Percentiles rank a stretch among this genome's conserved stretches.
Conservation (phyloP, 352 stramenopile species). For the Phytophthora aleatoria region DNA sequence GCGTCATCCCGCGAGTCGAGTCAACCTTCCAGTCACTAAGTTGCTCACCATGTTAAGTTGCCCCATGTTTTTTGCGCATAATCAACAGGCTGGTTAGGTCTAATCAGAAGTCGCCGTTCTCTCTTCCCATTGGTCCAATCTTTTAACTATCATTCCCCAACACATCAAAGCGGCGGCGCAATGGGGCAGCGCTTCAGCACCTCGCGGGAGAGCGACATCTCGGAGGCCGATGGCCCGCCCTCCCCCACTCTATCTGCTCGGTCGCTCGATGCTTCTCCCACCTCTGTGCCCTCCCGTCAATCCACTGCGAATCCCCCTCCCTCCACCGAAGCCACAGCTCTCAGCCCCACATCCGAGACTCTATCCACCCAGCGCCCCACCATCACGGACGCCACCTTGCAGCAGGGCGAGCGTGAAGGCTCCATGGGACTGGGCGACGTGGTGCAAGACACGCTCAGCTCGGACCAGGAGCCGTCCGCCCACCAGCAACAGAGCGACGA, state of each 20-base stretch:
- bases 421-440: constrained; percentile 25
- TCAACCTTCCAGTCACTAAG: constrained; percentile 1
- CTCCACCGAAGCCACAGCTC: not conserved
- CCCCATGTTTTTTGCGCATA: too few relatives aligned
- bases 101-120: not conserved
- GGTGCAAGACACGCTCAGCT: constrained; percentile 15
- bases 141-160: not conserved
- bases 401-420: constrained; percentile 14
- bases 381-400: constrained; percentile 6
- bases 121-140: not conserved
- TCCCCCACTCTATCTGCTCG: not conserved
- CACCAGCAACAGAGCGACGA: constrained; percentile 25
- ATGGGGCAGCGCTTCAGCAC: constrained; percentile 49
- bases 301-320: not conserved
- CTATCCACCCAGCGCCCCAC: constrained; percentile 12
- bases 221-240: not conserved
- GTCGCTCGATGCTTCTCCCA: constrained; percentile 1
- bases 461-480: constrained; percentile 26
- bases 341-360: not conserved
- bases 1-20: constrained; percentile 19
- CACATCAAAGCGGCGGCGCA: too few relatives aligned
- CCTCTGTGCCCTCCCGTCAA: not conserved
- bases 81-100: not conserved
- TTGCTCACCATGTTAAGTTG: not conserved
- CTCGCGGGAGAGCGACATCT: constrained; percentile 32